phyloP scores from a whole-genome alignment of 225 moss, liverwort and hornwort species.

The Antitrichia curtipendula region DNA sequence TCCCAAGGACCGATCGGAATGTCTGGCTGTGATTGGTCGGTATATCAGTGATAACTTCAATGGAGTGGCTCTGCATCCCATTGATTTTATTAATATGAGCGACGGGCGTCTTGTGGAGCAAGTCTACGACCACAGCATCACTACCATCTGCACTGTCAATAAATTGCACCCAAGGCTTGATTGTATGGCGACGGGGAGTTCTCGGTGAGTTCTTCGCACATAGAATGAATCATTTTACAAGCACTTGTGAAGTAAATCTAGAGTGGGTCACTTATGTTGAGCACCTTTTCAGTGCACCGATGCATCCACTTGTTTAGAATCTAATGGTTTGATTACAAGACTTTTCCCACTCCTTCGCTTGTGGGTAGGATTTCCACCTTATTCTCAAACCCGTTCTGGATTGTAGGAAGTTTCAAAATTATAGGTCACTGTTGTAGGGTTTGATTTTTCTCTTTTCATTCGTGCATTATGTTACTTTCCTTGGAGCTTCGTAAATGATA shows the following conservation, averaged over 20 bases:
- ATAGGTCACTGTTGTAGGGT: not conserved
- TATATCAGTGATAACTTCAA: constrained; percentile 66
- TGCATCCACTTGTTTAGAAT: not conserved
- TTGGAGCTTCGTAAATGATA: not conserved
- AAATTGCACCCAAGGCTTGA: constrained; percentile 72
- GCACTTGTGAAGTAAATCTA: not conserved
- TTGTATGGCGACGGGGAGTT: constrained; percentile 71
- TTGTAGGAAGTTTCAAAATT: not conserved
- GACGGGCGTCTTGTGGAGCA: constrained; percentile 66
- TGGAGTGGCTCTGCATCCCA: constrained; percentile 66
- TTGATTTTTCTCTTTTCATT: not conserved
- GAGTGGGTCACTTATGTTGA: not conserved
- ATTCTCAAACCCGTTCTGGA: not conserved
- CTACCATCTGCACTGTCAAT: constrained; percentile 72
- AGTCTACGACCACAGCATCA: constrained; percentile 47
- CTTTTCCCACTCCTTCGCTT: not conserved
- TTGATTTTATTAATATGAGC: constrained; percentile 71
- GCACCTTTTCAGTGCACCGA: not conserved
- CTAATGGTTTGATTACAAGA: not conserved
- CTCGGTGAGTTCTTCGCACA: constrained; percentile 24
- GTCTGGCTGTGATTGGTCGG: constrained; percentile 72
- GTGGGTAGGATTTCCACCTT: not conserved
- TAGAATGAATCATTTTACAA: not conserved
- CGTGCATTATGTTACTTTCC: not conserved
- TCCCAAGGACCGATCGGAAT: constrained; percentile 72